Evolutionary conservation across 1,284 basidiomycete genomes (phyloP), one percentile per base, ranked within the genome.

Genomic region (Austroboletus niveus): DNA sequence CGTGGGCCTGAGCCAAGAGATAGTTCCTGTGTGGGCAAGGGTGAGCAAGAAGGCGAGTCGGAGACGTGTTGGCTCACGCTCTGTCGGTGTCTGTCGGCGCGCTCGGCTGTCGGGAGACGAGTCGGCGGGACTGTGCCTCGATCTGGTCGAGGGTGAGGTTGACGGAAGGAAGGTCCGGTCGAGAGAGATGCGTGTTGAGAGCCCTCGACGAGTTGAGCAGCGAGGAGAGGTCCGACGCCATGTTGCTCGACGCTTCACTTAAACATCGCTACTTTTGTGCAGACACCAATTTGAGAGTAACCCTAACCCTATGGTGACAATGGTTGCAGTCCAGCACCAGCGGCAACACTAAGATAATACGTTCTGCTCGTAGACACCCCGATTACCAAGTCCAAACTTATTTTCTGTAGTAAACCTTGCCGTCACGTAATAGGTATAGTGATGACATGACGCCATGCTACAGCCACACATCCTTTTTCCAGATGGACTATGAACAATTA

Each of bases 141-240:
- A 97, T 90, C 73, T 97, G 92, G 70, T 95, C 92, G 38, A 97
- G 78, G 4, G 90, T 90, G 45, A 96, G 84, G 57, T 92, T 84
- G 34, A 97, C 86, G 4, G 86, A 81, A 8, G 94, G 94, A 1
- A 97, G 73, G 58, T 94, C 89, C 5, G 87, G 85, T 39, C 81
- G 77, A 8, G 84, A 78, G 31, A 92, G 72, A 66, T 92, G 87
- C 0, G 86, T 83, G 11, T 84, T 91, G 40, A 92, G 78, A 27
- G 81, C 82, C 61, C 80, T 84, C 6, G 88, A 89, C 35, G 84
- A 80, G 45, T 82, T 80, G 55, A 92, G 71, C 39, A 92, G 74
- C 4, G 88, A 78, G 39, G 86, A 83, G 2, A 92, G 75, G 63
- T 90, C 84, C 29, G 82, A 68, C 11, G 74, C 63, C 68, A 77